Base-by-base conservation (phyloP, 441 rosid genomes). In the Metrosideros polymorpha region DNA sequence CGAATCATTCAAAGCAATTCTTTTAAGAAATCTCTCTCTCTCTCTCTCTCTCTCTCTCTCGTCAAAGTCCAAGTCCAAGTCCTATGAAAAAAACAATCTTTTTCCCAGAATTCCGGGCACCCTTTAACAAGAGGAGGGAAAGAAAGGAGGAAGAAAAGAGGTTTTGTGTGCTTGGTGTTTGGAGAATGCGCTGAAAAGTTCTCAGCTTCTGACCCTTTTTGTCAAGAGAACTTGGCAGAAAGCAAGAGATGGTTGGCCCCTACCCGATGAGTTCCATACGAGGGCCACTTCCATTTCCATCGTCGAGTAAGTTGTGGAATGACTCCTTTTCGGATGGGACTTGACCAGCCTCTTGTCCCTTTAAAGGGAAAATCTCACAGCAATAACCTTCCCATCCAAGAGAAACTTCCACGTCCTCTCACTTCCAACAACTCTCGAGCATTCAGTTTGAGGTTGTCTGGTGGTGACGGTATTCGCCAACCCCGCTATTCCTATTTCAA, bases 41-140 rank as follows among this genome's bases (percentile, higher is more conserved):
- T 29, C 45, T 57, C 50, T 9, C 39, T 42, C 14, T 83, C 47
- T 82, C 84, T 76, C 61, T 89, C 87, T 86, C 83, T 90, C 86
- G 89, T 94, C 92, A 91, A 91, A 90, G 93, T 93, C 95, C 92
- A 89, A 83, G 88, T 82, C 84, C 49, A 82, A 90, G 89, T 83
- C 84, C 32, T 19, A 76, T n/a, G 85, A 88, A 89, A 83, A 87
- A n/a, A 19, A 53, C 32, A 13, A 75, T 86, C 84, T 84, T 91
- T 90, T 87, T 50, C 91, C 94, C 91, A 86, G 84, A 91, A 93
- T 87, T 89, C 91, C 88, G 92, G 92, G 85, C 17, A 83, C 66
- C 63, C 87, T 91, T 85, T 84, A 83, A 24, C 77, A 50, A 86
- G 83, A 85, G 85, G 82, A 51, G 17, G 79, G 66, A 85, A 55